Evolutionary conservation across 2,329 filamentous ascomycete species (phyloP), one percentile per base, ranked within the genome.

Genomic region (Alternaria sp.): DNA sequence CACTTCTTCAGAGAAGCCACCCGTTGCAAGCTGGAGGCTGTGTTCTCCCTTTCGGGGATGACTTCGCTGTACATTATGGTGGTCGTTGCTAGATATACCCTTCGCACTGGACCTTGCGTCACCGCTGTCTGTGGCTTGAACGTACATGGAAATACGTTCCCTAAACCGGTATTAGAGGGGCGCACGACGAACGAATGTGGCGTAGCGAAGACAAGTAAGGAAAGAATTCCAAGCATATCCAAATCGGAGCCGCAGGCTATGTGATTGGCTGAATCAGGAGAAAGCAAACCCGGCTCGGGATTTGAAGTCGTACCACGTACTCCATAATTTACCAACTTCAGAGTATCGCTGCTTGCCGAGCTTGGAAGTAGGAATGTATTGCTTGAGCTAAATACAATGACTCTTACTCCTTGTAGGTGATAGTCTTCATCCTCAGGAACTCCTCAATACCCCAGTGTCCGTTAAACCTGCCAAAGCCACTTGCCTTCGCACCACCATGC

Each of bases 401-500:
- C 33, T 12, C 5, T 60, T 73, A 79, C 37, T 77, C 72, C 61
- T 80, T 75, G 60, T 78, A 82, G 2, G 80, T 82, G 23, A 83
- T 78, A 0, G 79, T 81, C 72, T 83, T 83, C 33, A 71, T 66
- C 62, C 78, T 77, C 70, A 84, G 58, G 61, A 84, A 85, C 72
- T 85, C 83, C 5, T 84, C 79, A 47, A 85, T 66, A 2, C 84
- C 83, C 77, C 79, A 80, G 12, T 76, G 72, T 1, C 73, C 81
- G 63, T 84, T 84, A 71, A 85, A 84, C 3, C 83, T 69, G 5
- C 84, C 84, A 73, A 80, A 86, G 0, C 84, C 84, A 61, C 82
- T 84, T 65, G 79, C 79, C 75, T 85, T 85, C 1, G 79, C 79
- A 18, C 84, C 84, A 14, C 84, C 84, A 67, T 85, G 84, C 9